Evolutionary conservation across 2,329 filamentous ascomycete genomes (phyloP).

Genomic region (Aspergillus awamori): DNA sequence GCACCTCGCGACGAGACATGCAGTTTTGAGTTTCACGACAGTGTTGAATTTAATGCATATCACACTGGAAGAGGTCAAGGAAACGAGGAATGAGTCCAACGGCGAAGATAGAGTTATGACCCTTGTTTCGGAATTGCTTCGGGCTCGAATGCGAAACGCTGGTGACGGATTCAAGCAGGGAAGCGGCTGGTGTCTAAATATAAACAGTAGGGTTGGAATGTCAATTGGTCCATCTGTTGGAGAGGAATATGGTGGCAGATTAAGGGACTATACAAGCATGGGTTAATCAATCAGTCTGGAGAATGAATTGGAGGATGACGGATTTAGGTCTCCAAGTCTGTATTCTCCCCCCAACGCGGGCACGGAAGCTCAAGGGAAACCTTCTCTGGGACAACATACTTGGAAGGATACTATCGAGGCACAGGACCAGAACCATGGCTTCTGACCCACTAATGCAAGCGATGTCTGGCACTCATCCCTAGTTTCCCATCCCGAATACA

Average conservation of each 20-base stretch:
- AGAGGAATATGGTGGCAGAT: background rate
- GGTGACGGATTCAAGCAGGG: background rate
- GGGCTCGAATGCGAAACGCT: background rate
- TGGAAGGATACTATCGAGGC: background rate
- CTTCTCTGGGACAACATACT: background rate
- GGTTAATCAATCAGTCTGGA: background rate
- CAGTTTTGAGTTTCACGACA: background rate
- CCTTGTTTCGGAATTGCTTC: background rate
- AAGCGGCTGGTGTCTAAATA: background rate
- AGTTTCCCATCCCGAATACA: background rate
- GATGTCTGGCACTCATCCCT: background rate
- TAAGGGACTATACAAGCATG: background rate
- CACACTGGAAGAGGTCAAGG: background rate
- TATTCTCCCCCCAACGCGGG: background rate
- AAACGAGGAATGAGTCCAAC: background rate
- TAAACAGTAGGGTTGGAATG: background rate
- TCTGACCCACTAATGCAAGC: conserved; percentile 2
- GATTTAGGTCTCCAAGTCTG: background rate
- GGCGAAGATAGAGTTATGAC: background rate
- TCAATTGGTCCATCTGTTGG: background rate
- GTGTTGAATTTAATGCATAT: background rate
- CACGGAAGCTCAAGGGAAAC: no score
- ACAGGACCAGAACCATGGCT: background rate
- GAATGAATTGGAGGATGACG: background rate
- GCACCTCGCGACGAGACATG: background rate